Base-by-base conservation (phyloP, 2,329 filamentous ascomycete genomes). In the Thermochaetoides dissita region DNA sequence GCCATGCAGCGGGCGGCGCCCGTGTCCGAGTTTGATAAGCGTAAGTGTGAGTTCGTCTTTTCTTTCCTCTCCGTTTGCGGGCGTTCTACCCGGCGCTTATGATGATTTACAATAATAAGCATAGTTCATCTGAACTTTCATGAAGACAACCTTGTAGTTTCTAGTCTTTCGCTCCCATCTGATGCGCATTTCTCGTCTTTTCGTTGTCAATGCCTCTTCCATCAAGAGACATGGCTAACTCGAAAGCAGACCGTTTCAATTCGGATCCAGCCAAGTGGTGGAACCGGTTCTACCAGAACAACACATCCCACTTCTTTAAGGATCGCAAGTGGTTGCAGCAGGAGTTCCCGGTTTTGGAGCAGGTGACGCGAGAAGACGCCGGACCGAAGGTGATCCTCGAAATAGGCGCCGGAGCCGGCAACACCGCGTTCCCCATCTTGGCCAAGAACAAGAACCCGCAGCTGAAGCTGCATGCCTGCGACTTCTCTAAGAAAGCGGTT, bases 271-370 rank as follows among this genome's bases (percentile, higher is more conserved):
- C 85, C 48, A 94, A 87, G 62, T 96, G 87, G 85, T 98, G 91
- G 91, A 91, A 98, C 57, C 67, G 83, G 42, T 98, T 98, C 65
- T 98, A 98, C 69, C 88, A 91, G 64, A 94, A 96, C 66, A 96
- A 98, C 63, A 84, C 84, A 12, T 76, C 81, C 55, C 96, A 96
- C 58, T 98, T 98, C 65, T 98, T 98, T 76, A 98, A 98, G 65
- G 84, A 98, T 59, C 76, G 91, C 49, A 96, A 96, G 60, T 98
- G 91, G 91, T 67, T 98, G 30, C 81, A 83, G 50, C 89, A 96
- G 61, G 91, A 98, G 61, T 98, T 98, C 51, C 91, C 91, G 0
- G 67, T 96, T 4, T 67, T 98, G n/a, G 75, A 72, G 24, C 73
- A 84, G 44, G 72, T 94, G 39, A 89, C 83, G 9, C 66, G 71